These are phyloP conservation scores for Peterozyma xylosa DNA, from an alignment of 805 yeast species.

Conservation along the genomic window DNA sequence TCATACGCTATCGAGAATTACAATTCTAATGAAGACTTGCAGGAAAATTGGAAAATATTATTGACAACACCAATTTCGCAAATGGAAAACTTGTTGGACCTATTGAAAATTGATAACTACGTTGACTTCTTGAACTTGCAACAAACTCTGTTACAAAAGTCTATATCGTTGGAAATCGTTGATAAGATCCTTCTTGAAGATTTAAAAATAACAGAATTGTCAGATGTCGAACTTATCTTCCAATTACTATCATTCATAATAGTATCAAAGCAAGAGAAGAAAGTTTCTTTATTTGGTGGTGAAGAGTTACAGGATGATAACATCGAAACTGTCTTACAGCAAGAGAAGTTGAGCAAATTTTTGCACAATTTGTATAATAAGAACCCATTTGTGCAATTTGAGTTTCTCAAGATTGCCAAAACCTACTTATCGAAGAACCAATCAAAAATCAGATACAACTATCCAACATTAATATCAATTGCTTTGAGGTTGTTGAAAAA, in stretches of 20 bases:
- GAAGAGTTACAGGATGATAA: conserved; percentile 14
- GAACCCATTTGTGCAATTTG: conserved; percentile 37
- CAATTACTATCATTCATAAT: conserved; percentile 52
- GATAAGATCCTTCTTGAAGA: conserved; percentile 40
- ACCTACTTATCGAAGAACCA: conserved; percentile 48
- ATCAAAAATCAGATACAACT: conserved; percentile 53
- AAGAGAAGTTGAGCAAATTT: conserved; percentile 61
- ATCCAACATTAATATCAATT: conserved; percentile 65
- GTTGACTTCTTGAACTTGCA: conserved; percentile 48
- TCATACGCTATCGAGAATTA: conserved; percentile 39
- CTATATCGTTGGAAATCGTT: conserved; percentile 55
- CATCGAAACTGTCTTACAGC: conserved; percentile 33
- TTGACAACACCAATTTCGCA: conserved; percentile 41
- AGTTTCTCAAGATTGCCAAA: conserved; percentile 36
- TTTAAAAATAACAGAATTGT: conserved; percentile 28
- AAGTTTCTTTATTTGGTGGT: conserved; percentile 18
- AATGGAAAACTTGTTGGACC: conserved; percentile 29
- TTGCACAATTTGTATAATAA: conserved; percentile 53
- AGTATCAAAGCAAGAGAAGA: conserved; percentile 13
- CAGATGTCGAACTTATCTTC: conserved; percentile 53
- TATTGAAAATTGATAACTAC: conserved; percentile 42
- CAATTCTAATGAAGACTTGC: conserved; percentile 15
- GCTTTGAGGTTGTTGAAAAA: conserved; percentile 54
- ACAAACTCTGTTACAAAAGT: conserved; percentile 41
- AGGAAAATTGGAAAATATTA: conserved; percentile 35